A percentile compares a stretch with the other conserved stretches of the same genome.
Conservation (phyloP, 2,329 filamentous ascomycete genomes). For the Ilyonectria sp. region DNA sequence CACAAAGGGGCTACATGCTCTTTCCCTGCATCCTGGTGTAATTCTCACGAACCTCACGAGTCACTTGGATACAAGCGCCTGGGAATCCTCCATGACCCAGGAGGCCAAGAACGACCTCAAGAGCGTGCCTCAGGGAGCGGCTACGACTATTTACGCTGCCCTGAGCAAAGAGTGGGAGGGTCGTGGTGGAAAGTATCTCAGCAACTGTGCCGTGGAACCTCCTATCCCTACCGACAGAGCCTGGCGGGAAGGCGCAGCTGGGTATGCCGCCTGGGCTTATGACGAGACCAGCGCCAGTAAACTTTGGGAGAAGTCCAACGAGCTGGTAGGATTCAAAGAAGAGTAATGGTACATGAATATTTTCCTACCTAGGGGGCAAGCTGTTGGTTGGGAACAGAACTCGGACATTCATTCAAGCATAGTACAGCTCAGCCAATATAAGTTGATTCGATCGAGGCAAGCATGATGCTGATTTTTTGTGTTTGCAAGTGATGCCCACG, state of each 20-base stretch:
- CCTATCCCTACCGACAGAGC: background rate
- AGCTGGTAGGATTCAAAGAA: background rate
- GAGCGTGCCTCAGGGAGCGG: conserved; percentile 1
- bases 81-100: background rate
- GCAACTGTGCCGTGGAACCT: background rate
- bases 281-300: background rate
- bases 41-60: background rate
- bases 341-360: background rate
- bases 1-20: background rate
- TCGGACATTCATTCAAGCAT: background rate
- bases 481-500: background rate
- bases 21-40: background rate
- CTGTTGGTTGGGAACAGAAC: background rate
- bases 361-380: background rate
- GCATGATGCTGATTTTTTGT: background rate
- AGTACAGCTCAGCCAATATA: background rate
- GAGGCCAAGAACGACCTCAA: background rate
- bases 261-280: background rate
- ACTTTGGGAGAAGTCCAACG: background rate
- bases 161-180: conserved; percentile 6
- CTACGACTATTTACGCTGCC: conserved; percentile 1
- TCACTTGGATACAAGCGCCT: background rate
- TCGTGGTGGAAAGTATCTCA: conserved; percentile 4
- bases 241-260: background rate
- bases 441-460: background rate